A percentile compares a stretch with the other conserved stretches of the same genome.
Conservation (phyloP, 768 basidiomycete genomes). For the Tulasnella sp. region DNA sequence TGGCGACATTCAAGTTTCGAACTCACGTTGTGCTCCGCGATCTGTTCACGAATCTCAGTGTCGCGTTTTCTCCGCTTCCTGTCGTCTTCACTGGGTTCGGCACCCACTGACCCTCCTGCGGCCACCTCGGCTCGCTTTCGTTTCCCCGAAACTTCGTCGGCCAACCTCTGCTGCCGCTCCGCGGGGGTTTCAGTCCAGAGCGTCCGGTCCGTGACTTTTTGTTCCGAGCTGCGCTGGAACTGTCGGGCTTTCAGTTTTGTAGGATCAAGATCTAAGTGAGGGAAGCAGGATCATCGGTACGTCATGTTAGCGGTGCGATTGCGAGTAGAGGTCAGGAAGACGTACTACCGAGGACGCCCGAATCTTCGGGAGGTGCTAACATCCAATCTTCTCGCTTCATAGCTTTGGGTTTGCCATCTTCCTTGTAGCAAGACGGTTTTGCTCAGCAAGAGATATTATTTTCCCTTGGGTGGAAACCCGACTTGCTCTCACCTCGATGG, state of each 20-base stretch:
- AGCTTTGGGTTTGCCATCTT: conserved; percentile 65
- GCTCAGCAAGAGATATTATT: not conserved
- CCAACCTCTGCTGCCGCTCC: conserved; percentile 80
- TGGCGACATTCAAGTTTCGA: not conserved
- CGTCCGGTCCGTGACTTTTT: conserved; percentile 39
- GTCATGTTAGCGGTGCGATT: too few species aligned
- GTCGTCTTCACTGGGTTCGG: conserved; percentile 28
- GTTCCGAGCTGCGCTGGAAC: conserved; percentile 39
- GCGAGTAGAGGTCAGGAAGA: conserved; percentile 16
- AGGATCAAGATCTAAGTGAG: conserved; percentile 83
- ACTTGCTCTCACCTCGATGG: conserved; percentile 36
- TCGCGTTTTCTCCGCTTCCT: conserved; percentile 52
- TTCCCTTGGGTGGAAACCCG: not conserved
- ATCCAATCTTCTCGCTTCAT: conserved; percentile 93
- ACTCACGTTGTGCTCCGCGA: conserved; percentile 71
- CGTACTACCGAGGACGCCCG: conserved; percentile 68
- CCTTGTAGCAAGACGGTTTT: conserved; percentile 30
- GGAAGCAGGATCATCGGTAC: too few species aligned
- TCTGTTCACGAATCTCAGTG: conserved; percentile 54
- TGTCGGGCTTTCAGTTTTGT: conserved; percentile 70
- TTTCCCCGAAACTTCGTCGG: conserved; percentile 90
- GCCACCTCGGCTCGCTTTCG: conserved; percentile 53
- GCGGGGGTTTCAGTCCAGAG: conserved; percentile 98
- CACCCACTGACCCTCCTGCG: conserved; percentile 29
- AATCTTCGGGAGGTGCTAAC: conserved; percentile 81